Percentiles rank a stretch among this genome's conserved stretches.
Conservation (phyloP, 2,329 filamentous ascomycete genomes). For the Cephalotrichum gorgonifer region DNA sequence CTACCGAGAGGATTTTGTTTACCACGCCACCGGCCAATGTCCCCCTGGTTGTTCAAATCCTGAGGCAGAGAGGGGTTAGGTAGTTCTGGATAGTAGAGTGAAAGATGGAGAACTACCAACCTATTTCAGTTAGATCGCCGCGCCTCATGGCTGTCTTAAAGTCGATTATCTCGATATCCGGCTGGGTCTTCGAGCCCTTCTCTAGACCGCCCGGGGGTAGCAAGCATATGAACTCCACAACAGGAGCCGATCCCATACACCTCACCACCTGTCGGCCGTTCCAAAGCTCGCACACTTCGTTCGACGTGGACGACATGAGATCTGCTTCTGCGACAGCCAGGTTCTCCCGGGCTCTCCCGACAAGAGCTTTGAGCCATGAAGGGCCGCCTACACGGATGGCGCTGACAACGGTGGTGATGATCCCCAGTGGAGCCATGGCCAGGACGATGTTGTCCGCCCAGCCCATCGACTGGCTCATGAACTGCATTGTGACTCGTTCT, state of each 20-base stretch:
- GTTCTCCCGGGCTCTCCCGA: constrained; percentile 26
- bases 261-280: constrained; percentile 19
- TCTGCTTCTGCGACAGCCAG: constrained; percentile 22
- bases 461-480: constrained; percentile 25
- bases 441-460: constrained; percentile 15
- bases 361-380: constrained; percentile 21
- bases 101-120: too few species aligned
- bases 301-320: constrained; percentile 27
- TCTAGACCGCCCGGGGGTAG: neutral
- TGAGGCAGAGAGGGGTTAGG: neutral
- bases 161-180: neutral
- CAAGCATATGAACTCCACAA: constrained; percentile 18
- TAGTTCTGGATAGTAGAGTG: too few species aligned
- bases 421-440: constrained; percentile 24
- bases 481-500: constrained; percentile 35
- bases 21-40: neutral
- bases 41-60: neutral
- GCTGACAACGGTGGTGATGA: constrained; percentile 25
- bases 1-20: neutral
- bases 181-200: neutral
- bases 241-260: constrained; percentile 19
- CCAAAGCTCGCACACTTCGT: constrained; percentile 27
- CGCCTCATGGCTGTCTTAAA: neutral
- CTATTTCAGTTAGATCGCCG: too few species aligned
- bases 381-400: constrained; percentile 20